A percentile compares a stretch with the other conserved stretches of the same genome.
Evolutionary conservation across 768 basidiomycete genomes (phyloP).

Genomic region (Tulasnella sp.): DNA sequence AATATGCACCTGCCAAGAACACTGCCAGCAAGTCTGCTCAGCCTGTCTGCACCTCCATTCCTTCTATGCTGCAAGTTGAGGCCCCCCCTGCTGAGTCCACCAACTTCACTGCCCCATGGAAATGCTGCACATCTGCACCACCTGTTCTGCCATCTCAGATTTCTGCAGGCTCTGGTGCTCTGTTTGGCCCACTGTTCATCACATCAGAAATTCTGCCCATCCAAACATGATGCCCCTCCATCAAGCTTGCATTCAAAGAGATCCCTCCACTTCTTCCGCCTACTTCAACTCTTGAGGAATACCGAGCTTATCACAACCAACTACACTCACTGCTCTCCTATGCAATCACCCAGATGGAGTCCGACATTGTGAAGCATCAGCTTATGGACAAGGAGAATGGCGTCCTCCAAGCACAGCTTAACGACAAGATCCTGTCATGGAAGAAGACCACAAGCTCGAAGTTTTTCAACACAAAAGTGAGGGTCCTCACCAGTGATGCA

Average conservation of each 20-base stretch:
- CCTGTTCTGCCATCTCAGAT: neutral
- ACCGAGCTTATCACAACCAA: neutral
- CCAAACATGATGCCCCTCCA: neutral
- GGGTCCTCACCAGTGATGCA: too few species aligned
- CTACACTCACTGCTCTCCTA: neutral
- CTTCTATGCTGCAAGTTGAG: neutral
- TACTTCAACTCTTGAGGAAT: neutral
- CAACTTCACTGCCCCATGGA: neutral
- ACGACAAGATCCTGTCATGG: neutral
- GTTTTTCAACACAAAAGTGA: too few species aligned
- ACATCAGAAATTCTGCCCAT: neutral
- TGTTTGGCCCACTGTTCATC: neutral
- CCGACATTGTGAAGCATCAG: constrained; percentile 21
- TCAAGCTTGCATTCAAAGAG: neutral
- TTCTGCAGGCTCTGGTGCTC: neutral
- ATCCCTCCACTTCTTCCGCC: neutral
- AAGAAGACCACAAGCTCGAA: neutral
- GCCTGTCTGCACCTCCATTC: constrained; percentile 18
- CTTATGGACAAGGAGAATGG: constrained; percentile 27
- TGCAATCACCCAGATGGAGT: constrained; percentile 20
- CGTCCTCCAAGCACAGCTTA: constrained; percentile 21
- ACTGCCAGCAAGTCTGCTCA: constrained; percentile 16
- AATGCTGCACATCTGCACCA: neutral
- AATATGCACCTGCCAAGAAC: neutral
- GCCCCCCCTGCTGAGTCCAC: neutral